Conservation (phyloP, 2,329 filamentous ascomycete species). For the Colletotrichum coccodes region DNA sequence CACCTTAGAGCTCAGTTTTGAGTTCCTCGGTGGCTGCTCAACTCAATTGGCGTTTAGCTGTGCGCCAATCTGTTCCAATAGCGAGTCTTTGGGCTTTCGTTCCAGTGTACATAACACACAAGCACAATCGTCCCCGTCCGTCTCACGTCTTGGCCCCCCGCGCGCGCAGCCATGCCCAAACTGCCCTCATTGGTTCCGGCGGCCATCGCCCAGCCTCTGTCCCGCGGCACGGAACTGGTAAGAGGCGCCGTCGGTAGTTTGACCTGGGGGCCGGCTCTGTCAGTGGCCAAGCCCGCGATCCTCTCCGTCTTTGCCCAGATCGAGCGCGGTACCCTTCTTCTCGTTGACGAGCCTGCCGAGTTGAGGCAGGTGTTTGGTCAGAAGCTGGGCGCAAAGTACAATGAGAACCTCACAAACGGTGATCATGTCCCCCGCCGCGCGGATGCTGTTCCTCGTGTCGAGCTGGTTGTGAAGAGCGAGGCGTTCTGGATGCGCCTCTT, state of each 20-base stretch:
- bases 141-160: not conserved
- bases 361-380: constrained; percentile 57
- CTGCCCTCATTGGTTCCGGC: constrained; percentile 48
- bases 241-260: constrained; percentile 54
- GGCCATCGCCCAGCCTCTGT: constrained; percentile 49
- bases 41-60: constrained; percentile 28
- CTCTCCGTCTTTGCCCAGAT: constrained; percentile 57
- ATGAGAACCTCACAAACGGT: constrained; percentile 47
- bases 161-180: constrained; percentile 31
- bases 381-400: constrained; percentile 50
- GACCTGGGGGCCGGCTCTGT: constrained; percentile 58
- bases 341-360: constrained; percentile 57
- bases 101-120: not conserved
- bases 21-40: constrained; percentile 15
- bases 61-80: not conserved
- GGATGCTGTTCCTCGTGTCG: constrained; percentile 53
- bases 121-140: not conserved
- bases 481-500: constrained; percentile 77
- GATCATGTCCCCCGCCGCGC: constrained; percentile 42
- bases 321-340: constrained; percentile 57
- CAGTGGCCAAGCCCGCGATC: constrained; percentile 57
- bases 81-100: not conserved
- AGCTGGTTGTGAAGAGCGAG: constrained; percentile 71
- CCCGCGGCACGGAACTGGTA: constrained; percentile 50
- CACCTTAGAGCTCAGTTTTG: constrained; percentile 26